These are phyloP conservation scores for Pseudocercospora pini-densiflorae DNA, from an alignment of 2,329 filamentous ascomycete species.

Conservation along the genomic window DNA sequence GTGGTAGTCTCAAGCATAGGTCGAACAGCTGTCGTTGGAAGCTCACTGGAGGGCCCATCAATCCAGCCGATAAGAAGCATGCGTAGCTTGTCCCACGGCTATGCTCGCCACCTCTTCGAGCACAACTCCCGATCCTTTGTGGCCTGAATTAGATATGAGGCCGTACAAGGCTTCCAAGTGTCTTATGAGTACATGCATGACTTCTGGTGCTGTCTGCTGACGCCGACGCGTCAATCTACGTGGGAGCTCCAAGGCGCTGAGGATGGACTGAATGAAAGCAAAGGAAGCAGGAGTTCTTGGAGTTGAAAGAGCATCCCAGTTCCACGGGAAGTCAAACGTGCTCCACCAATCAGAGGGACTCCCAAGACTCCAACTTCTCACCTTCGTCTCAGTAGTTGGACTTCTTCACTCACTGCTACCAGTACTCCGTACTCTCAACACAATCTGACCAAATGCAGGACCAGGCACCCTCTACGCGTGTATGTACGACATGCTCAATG, in stretches of 20 bases:
- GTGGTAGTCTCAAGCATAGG: too few relatives aligned
- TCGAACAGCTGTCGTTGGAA: too few relatives aligned
- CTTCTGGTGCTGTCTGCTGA: neutral
- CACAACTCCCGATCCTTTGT: neutral
- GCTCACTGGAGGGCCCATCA: too few relatives aligned
- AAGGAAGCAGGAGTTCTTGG: too few relatives aligned
- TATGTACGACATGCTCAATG: neutral
- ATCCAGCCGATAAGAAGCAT: neutral
- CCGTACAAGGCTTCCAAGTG: neutral
- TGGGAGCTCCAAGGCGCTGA: neutral
- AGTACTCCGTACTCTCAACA: too few relatives aligned
- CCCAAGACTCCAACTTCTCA: too few relatives aligned
- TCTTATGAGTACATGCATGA: neutral
- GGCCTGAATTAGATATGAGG: neutral
- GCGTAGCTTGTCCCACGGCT: neutral
- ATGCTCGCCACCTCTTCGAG: neutral
- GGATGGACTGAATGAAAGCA: too few relatives aligned
- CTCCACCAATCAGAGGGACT: too few relatives aligned
- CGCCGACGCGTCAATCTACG: neutral
- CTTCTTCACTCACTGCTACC: neutral
- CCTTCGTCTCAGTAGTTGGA: neutral
- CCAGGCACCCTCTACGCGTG: neutral
- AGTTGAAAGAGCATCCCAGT: too few relatives aligned
- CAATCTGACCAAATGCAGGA: neutral
- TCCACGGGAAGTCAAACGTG: too few relatives aligned